These are phyloP conservation scores for Blastobotrys malaysiensis DNA, from an alignment of 1,139 yeast species.

Conservation along the genomic window DNA sequence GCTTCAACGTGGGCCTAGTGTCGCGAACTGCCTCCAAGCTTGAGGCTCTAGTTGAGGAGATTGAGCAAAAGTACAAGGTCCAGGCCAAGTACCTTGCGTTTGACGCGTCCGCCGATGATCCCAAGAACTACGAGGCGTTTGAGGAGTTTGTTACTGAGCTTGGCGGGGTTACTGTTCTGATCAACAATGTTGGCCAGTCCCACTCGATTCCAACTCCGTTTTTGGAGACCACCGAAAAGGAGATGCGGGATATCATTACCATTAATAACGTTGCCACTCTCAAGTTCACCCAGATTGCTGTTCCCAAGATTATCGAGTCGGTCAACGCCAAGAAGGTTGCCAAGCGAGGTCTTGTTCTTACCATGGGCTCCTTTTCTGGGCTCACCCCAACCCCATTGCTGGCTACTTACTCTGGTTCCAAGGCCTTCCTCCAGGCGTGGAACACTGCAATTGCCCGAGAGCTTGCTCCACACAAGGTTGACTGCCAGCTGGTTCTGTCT, in stretches of 20 bases:
- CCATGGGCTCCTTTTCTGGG: constrained; percentile 98
- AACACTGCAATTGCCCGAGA: constrained; percentile 87
- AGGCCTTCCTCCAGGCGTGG: constrained; percentile 93
- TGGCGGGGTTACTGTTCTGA: constrained; percentile 55
- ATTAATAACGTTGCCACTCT: constrained; percentile 84
- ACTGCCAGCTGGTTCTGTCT: constrained; percentile 82
- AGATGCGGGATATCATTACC: constrained; percentile 71
- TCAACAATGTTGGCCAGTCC: constrained; percentile 92
- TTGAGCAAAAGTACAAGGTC: constrained; percentile 54
- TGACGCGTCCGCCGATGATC: constrained; percentile 62
- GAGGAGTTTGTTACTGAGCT: constrained; percentile 45
- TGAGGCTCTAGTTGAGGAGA: constrained; percentile 58
- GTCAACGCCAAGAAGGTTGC: constrained; percentile 30
- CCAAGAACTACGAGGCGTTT: constrained; percentile 50
- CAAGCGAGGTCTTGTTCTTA: constrained; percentile 63
- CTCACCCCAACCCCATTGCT: constrained; percentile 85
- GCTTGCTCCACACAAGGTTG: constrained; percentile 59
- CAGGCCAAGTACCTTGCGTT: constrained; percentile 65
- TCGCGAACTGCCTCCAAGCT: constrained; percentile 81
- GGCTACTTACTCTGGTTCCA: constrained; percentile 94
- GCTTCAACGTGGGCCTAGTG: constrained; percentile 75
- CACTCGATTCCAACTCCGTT: constrained; percentile 96
- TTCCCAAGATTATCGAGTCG: constrained; percentile 60
- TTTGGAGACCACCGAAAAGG: constrained; percentile 67
- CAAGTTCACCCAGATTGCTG: constrained; percentile 68